These are phyloP conservation scores for Thozetella sp. DNA, from an alignment of 495 filamentous ascomycete species.

Conservation along the genomic window DNA sequence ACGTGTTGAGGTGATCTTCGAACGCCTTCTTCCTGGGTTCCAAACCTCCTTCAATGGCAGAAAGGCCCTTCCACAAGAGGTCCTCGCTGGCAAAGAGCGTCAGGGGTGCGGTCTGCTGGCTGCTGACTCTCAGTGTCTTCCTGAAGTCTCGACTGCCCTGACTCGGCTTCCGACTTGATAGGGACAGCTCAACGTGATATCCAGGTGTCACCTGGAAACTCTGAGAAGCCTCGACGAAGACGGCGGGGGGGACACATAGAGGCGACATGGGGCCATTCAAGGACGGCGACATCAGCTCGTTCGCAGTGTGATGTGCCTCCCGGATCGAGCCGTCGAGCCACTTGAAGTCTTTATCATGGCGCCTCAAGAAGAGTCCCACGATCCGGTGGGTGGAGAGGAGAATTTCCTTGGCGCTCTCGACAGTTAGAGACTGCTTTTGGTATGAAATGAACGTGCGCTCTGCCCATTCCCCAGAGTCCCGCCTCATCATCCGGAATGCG, in stretches of 20 bases:
- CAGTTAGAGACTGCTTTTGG: slow-evolving; percentile 41
- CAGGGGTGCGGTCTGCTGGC: slow-evolving; percentile 38
- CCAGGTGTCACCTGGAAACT: slow-evolving; percentile 42
- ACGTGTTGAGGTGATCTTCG: slow-evolving; percentile 20
- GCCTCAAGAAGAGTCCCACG: slow-evolving; percentile 43
- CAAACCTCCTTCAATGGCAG: slow-evolving; percentile 34
- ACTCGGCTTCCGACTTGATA: slow-evolving; percentile 35
- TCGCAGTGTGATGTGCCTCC: slow-evolving; percentile 25
- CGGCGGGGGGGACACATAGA: slow-evolving; percentile 36
- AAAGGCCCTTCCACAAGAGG: slow-evolving; percentile 34
- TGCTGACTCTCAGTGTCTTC: slow-evolving; percentile 31
- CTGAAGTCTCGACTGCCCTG: slow-evolving; percentile 26
- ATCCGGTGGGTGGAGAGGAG: slow-evolving; percentile 42
- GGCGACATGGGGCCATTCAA: slow-evolving; percentile 32
- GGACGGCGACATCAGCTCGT: slow-evolving; percentile 27
- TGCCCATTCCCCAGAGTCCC: slow-evolving; percentile 40
- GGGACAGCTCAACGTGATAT: slow-evolving; percentile 38
- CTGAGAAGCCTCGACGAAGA: slow-evolving; percentile 41
- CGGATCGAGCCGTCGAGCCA: slow-evolving; percentile 39
- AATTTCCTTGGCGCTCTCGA: slow-evolving; percentile 38
- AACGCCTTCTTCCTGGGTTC: slow-evolving; percentile 33
- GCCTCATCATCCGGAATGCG: slow-evolving; percentile 36
- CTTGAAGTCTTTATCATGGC: slow-evolving; percentile 41
- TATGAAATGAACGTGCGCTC: slow-evolving; percentile 43
- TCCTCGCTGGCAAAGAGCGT: slow-evolving; percentile 37